Evolutionary conservation across 2,329 filamentous ascomycete genomes (phyloP), one percentile per base, ranked within the genome.

Genomic region (Alternaria triticimaculans): DNA sequence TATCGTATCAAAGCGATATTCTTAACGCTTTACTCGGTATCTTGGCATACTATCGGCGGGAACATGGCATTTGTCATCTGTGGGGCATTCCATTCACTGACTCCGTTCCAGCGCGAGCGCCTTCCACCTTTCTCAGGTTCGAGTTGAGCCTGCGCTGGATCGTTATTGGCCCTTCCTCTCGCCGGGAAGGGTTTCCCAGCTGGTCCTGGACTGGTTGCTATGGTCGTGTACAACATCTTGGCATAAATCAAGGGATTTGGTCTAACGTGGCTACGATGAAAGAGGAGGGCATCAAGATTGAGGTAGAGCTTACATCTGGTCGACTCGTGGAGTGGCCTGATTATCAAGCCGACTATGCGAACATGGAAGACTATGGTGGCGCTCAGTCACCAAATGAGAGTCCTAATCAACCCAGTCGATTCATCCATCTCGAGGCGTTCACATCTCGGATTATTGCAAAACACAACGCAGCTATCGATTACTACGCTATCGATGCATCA

Each of bases 381-480:
- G 30, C 2, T 26, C 21, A 2, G 3, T 25, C 21, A 15, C 5
- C 44, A 2, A 11, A 37, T 2, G 8, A 11, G 0, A 25, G 11
- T 1, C 15, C 45, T n/a, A 14, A 58, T 10, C 7, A 10, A 1
- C 56, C 6, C 1, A 58, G 56, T 12, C 46, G 18, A 2, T 58
- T 51, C 23, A 33, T 58, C 37, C 46, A 51, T 3, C 6, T 58
- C 15, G 33, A 58, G 2, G 46, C 56, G 3, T 14, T 58, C 1
- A 48, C 48, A n/a, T 58, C 46, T 18, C 33, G 5, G 7, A 30
- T 51, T 1, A 5, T 43, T 30, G 7, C 14, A 11, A 2, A 41
- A 0, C 15, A 41, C 1, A 2, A n/a, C 33, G 33, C 0, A 8
- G 15, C 0, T 3, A 3, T n/a, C 0, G 7, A 41, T 5, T 41